Percentiles rank a stretch among this genome's conserved stretches.
Conservation (phyloP, 148 eudicot genomes). For the Rhododendron henanense region DNA sequence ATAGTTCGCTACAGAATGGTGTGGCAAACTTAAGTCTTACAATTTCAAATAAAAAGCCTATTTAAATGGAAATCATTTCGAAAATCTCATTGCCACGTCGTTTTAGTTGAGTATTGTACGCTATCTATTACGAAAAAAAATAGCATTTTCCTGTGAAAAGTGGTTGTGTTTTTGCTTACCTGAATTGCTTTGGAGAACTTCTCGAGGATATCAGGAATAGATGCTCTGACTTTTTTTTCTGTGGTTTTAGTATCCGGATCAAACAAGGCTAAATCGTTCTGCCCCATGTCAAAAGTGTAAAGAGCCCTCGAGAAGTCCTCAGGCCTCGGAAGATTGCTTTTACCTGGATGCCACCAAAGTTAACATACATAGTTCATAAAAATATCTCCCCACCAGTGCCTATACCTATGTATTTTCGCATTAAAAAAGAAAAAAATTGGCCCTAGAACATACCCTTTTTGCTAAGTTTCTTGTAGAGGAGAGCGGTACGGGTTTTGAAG, state of each 20-base stretch:
- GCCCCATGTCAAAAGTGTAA: slow-evolving; percentile 29
- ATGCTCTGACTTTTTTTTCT: not conserved
- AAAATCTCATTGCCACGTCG: too few relatives aligned
- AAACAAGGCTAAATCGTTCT: slow-evolving; percentile 18
- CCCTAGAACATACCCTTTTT: not conserved
- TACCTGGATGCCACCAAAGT: slow-evolving; percentile 2
- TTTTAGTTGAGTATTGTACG: too few relatives aligned
- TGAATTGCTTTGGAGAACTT: not conserved
- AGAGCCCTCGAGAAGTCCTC: slow-evolving; percentile 20
- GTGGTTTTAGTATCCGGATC: not conserved
- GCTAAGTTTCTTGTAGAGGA: not conserved
- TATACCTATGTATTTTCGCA: too few relatives aligned
- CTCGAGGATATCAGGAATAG: not conserved
- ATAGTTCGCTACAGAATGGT: not conserved
- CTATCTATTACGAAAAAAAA: too few relatives aligned
- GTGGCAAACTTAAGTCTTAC: not conserved
- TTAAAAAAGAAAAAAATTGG: too few relatives aligned
- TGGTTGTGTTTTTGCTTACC: not conserved
- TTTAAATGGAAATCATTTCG: not conserved
- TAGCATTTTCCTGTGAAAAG: too few relatives aligned
- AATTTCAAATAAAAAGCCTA: not conserved
- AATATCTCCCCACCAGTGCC: too few relatives aligned
- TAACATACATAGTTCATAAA: not conserved
- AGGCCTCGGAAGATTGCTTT: not conserved
- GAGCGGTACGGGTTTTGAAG: slow-evolving; percentile 18